Evolutionary conservation across 331 rosid genomes (phyloP), one percentile per base, ranked within the genome.

Genomic region (Ulmus americana): DNA sequence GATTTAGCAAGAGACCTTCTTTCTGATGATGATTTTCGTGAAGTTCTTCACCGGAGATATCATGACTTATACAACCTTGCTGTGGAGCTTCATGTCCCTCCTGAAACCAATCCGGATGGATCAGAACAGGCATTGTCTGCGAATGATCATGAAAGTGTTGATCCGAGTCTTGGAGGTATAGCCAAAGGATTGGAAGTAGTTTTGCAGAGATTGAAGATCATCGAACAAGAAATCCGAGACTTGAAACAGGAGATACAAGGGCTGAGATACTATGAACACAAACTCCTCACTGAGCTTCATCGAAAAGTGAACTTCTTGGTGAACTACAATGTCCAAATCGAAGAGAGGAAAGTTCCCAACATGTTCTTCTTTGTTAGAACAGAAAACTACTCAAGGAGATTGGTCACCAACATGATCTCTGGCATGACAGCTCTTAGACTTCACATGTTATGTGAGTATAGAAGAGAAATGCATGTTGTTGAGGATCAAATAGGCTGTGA

Each of bases 211-310:
- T 86, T 89, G 55, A 94, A 85, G 86, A 94, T 94, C 67, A 90
- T 94, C 65, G 97, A 94, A 63, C 95, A 90, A 77, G 99, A 94
- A 79, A 94, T 94, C 58, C 79, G 90, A 76, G 95, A 94, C 78
- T 65, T 94, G 86, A 94, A 89, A 72, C 97, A 94, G 76, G 97
- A 90, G 84, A 87, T 90, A 76, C 95, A 94, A 62, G 97, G 99
- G 45, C 71, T 94, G 44, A 87, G 97, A 76, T 90, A 89, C 53
- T 90, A 94, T 57, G 97, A 94, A 72, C 95, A 94, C 39, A 81
- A 82, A 72, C 99, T 94, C 52, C 91, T 90, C 38, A 72, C 70
- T 0, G 95, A 90, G 81, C 99, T 94, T 73, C 85, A 87, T 69
- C 85, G 76, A 9, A 90, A 87, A 87, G 85, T 90, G 66, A 90